phyloP scores from a whole-genome alignment of 768 basidiomycete genomes.

The Strobilomyces confusus region DNA sequence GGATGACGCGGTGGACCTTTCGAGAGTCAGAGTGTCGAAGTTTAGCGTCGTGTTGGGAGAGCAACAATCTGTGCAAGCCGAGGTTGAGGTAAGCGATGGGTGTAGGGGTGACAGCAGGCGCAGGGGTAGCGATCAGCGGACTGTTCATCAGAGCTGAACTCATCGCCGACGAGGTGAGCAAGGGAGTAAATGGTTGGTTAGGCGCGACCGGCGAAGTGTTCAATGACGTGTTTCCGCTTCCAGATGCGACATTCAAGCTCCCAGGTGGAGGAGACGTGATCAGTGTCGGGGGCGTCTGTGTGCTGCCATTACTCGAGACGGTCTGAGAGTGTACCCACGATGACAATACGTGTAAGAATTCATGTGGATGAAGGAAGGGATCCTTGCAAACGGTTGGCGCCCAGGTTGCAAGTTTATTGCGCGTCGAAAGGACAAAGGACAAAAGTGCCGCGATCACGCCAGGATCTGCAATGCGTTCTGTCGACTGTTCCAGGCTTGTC shows the following conservation, averaged over 20 bases:
- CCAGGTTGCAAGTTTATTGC: conserved; percentile 66
- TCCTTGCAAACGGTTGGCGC: conserved; percentile 57
- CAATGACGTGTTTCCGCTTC: conserved; percentile 13
- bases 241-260: conserved; percentile 11
- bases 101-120: not conserved
- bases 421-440: conserved; percentile 59
- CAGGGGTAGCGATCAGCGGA: conserved; percentile 9
- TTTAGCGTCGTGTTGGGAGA: conserved; percentile 27
- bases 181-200: conserved; percentile 5
- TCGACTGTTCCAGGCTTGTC: conserved; percentile 41
- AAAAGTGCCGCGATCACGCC: conserved; percentile 65
- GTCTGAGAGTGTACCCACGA: conserved; percentile 25
- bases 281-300: conserved; percentile 31
- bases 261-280: conserved; percentile 20
- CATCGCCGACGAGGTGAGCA: not conserved
- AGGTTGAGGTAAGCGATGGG: conserved; percentile 23
- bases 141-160: conserved; percentile 9
- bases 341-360: conserved; percentile 49
- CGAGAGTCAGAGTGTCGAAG: conserved; percentile 45
- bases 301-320: conserved; percentile 6
- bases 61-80: conserved; percentile 19
- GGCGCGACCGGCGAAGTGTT: conserved; percentile 16
- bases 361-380: conserved; percentile 68
- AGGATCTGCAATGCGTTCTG: conserved; percentile 73
- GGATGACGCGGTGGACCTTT: conserved; percentile 58